A percentile compares a stretch with the other conserved stretches of the same genome.
Conservation (phyloP, 306 rosid species). For the Fagus crenata region DNA sequence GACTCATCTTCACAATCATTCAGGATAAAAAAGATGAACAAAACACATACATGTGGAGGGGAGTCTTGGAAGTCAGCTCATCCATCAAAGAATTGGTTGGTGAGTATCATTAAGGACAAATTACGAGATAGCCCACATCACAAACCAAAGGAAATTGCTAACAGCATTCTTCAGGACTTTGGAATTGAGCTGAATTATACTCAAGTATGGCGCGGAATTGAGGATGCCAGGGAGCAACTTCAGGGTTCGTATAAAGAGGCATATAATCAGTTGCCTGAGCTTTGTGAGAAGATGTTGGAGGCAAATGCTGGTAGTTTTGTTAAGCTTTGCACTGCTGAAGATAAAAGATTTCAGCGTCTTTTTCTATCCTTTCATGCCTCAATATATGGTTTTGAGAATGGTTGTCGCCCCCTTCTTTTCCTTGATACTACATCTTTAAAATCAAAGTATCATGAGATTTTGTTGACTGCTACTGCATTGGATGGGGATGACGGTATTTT, state of each 20-base stretch:
- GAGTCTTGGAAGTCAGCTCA: constrained; percentile 49
- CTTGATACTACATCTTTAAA: constrained; percentile 48
- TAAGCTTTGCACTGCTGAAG: constrained; percentile 34
- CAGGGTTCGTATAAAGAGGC: constrained; percentile 55
- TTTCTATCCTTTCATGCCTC: constrained; percentile 45
- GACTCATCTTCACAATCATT: constrained; percentile 42
- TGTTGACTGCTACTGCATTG: constrained; percentile 50
- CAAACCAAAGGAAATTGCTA: constrained; percentile 53
- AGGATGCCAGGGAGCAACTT: constrained; percentile 50
- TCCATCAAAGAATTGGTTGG: constrained; percentile 55
- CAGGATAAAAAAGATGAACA: constrained; percentile 43
- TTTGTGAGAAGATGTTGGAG: constrained; percentile 50
- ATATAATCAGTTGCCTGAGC: constrained; percentile 43
- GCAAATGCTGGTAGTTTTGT: constrained; percentile 50
- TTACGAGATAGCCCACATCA: constrained; percentile 47
- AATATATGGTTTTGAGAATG: constrained; percentile 45
- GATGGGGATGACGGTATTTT: constrained; percentile 52
- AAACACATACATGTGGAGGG: constrained; percentile 45
- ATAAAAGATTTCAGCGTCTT: constrained; percentile 42
- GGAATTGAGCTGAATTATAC: constrained; percentile 53
- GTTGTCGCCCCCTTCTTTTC: constrained; percentile 59
- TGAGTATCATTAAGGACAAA: constrained; percentile 46
- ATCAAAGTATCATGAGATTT: constrained; percentile 50
- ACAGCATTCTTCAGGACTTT: constrained; percentile 43
- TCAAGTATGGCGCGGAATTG: constrained; percentile 57